These are phyloP conservation scores for Xylariaceae sp. DNA, from an alignment of 2,329 filamentous ascomycete species.

Conservation along the genomic window DNA sequence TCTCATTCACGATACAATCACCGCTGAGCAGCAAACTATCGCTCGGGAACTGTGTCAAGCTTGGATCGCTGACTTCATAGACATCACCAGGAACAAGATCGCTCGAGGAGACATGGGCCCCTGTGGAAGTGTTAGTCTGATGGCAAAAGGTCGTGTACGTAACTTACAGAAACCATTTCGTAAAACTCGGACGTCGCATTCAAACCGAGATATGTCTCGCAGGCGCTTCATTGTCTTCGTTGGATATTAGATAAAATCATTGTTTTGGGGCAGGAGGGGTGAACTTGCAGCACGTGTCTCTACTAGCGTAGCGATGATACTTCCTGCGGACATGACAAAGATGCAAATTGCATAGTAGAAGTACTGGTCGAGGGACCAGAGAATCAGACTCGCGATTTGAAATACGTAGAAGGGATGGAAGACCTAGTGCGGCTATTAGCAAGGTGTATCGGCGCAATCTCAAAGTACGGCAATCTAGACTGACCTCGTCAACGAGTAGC, in stretches of 20 bases:
- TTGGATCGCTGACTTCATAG: conserved; percentile 94
- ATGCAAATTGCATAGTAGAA: conserved; percentile 98
- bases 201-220: conserved; percentile 87
- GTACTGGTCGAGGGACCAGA: conserved; percentile 95
- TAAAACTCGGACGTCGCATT: conserved; percentile 90
- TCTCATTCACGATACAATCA: conserved; percentile 98
- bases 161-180: conserved; percentile 85
- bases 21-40: conserved; percentile 88
- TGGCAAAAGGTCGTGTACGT: background rate
- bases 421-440: conserved; percentile 46
- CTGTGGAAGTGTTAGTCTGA: conserved; percentile 35
- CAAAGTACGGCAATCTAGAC: conserved; percentile 2
- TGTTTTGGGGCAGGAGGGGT: background rate
- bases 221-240: conserved; percentile 78
- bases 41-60: conserved; percentile 80
- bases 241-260: conserved; percentile 7
- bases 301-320: conserved; percentile 81
- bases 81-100: conserved; percentile 94
- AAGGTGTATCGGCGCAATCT: background rate
- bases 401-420: conserved; percentile 99
- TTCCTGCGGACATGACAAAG: conserved; percentile 88
- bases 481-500: conserved; percentile 81
- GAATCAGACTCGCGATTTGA: conserved; percentile 85
- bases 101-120: conserved; percentile 78
- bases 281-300: conserved; percentile 75